phyloP scores from a whole-genome alignment of 108 stramenopile genomes.

The Cylindrotheca closterium region DNA sequence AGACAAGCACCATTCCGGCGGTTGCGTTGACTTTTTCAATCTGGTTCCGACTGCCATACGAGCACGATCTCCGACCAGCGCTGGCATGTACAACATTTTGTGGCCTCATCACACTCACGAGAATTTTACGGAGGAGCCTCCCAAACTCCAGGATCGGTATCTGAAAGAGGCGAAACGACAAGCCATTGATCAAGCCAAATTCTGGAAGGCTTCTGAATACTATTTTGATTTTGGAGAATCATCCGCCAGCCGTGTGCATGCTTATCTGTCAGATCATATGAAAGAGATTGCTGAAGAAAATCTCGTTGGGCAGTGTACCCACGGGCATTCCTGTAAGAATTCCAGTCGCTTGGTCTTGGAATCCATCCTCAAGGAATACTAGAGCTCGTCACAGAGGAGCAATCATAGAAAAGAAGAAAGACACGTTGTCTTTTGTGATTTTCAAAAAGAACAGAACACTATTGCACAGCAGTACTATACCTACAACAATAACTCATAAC shows the following conservation, averaged over 20 bases:
- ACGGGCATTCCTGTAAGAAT: slow-evolving; percentile 41
- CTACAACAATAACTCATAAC: too few relatives aligned
- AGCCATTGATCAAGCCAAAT: background rate
- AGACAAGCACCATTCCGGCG: too few relatives aligned
- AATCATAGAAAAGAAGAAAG: too few relatives aligned
- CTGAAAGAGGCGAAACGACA: slow-evolving; percentile 16
- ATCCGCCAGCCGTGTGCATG: background rate
- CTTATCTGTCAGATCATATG: slow-evolving; percentile 17
- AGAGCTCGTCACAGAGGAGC: too few relatives aligned
- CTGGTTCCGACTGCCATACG: slow-evolving; percentile 51
- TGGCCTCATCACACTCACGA: too few relatives aligned
- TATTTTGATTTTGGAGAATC: slow-evolving; percentile 23
- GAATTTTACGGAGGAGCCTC: too few relatives aligned
- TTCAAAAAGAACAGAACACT: too few relatives aligned
- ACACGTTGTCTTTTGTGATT: too few relatives aligned
- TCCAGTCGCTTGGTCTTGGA: slow-evolving; percentile 18
- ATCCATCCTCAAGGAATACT: slow-evolving; percentile 10
- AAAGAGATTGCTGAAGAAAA: slow-evolving; percentile 33
- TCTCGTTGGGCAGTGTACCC: slow-evolving; percentile 32
- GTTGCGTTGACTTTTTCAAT: slow-evolving; percentile 36
- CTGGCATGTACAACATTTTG: slow-evolving; percentile 62
- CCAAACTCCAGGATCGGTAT: slow-evolving; percentile 2
- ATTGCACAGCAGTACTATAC: too few relatives aligned
- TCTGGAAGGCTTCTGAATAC: slow-evolving; percentile 12
- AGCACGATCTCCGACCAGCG: slow-evolving; percentile 70